Evolutionary conservation across 2,329 filamentous ascomycete species (phyloP), one percentile per base, ranked within the genome.

Genomic region (Capronia epimyces): DNA sequence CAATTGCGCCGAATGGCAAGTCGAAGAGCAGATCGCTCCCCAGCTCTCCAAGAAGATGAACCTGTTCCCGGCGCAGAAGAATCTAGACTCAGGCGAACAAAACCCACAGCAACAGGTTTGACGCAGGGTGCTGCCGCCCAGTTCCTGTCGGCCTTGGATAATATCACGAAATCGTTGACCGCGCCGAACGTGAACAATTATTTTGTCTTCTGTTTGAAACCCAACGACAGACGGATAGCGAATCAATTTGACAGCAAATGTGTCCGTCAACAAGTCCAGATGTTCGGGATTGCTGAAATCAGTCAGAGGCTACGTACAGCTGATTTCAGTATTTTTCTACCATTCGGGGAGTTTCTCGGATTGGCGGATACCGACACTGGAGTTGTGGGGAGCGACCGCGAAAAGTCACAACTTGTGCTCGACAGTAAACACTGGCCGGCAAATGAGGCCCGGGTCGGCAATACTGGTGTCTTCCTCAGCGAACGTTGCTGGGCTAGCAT

Each of bases 211-310:
- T 98, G 93, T 64, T 72, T 98, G 57, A 98, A 98, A 71, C 91
- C 93, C 18, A 98, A 98, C 62, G 93, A 98, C 66, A 81, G 93
- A 46, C 83, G 93, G 43, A 98, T 98, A 60, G 91, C 93, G 55
- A 98, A 98, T 61, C 93, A 98, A 65, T 98, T 97, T 62, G 93
- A 98, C 69, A 96, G 89, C 78, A 97, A 97, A 69, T 98, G 93
- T 66, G 93, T 98, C 18, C 84, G 93, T 3, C 87, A 87, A 9
- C 93, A 98, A 66, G 80, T 98, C 1, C 91, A 97, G 65, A 95
- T 89, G 0, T 88, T 97, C 60, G 93, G 93, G 25, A 95, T 98
- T 63, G 90, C 90, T 1, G 93, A 98, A 66, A 96, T 98, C 67
- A 95, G 90, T 65, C 90, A 96, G 65, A 81, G 93, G 16, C 77